Percentiles rank a stretch among this genome's conserved stretches.
phyloP scores from a whole-genome alignment of 2,329 filamentous ascomycete species.

The Colletotrichum spaethianum region DNA sequence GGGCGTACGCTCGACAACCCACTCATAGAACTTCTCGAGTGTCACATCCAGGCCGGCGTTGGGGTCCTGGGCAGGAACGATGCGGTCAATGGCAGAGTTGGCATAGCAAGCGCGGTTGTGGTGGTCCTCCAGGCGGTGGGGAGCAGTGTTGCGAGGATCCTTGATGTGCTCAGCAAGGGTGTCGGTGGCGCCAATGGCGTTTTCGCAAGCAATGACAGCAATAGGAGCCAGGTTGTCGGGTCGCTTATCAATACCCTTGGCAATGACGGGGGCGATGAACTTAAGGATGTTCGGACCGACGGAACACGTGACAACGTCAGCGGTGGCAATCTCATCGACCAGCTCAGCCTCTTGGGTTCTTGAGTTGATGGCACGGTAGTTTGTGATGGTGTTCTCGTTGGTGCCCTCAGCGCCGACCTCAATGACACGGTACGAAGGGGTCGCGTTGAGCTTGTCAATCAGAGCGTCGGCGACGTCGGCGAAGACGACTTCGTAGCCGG shows the following conservation, averaged over 20 bases:
- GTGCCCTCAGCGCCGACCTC: constrained; percentile 91
- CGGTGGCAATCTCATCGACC: constrained; percentile 86
- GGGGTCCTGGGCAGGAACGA: constrained; percentile 90
- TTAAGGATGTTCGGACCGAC: constrained; percentile 96
- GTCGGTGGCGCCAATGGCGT: constrained; percentile 95
- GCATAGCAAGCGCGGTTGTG: constrained; percentile 87
- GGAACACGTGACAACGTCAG: constrained; percentile 95
- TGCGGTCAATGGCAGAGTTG: constrained; percentile 98
- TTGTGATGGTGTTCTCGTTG: constrained; percentile 85
- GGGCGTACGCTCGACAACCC: constrained; percentile 92
- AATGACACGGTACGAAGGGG: constrained; percentile 88
- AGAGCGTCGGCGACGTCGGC: constrained; percentile 91
- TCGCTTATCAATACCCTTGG: constrained; percentile 90
- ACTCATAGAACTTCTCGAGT: constrained; percentile 99
- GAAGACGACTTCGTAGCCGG: constrained; percentile 96
- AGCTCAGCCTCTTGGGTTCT: constrained; percentile 86
- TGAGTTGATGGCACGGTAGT: constrained; percentile 98
- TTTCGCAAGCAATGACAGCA: constrained; percentile 97
- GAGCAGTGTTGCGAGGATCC: constrained; percentile 78
- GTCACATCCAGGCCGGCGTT: constrained; percentile 89
- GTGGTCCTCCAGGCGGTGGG: constrained; percentile 77
- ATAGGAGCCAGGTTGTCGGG: constrained; percentile 76
- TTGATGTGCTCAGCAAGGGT: constrained; percentile 88
- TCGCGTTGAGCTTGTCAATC: constrained; percentile 83
- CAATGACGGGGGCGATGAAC: constrained; percentile 96